These are phyloP conservation scores for Pistacia integerrima DNA, from an alignment of 345 rosid genomes.

Conservation along the genomic window DNA sequence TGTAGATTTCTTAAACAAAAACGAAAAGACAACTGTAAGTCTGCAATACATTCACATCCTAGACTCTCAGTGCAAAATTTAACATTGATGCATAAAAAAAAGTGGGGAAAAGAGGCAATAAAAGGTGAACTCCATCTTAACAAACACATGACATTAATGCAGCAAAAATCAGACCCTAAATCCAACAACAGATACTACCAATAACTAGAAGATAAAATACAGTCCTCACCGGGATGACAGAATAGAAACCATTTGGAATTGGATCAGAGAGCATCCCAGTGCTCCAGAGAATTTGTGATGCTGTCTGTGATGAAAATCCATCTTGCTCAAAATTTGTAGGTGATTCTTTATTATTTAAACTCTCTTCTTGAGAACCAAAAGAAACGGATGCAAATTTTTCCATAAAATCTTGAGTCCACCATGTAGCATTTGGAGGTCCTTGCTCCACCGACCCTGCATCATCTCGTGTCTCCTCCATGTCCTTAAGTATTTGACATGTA, in stretches of 20 bases:
- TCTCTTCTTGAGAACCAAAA: conserved; percentile 71
- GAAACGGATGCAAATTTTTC: conserved; percentile 75
- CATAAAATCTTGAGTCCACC: conserved; percentile 92
- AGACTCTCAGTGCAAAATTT: background rate
- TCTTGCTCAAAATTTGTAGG: conserved; percentile 66
- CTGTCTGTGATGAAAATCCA: conserved; percentile 61
- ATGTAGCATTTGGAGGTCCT: conserved; percentile 65
- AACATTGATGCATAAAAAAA: background rate
- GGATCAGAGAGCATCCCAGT: conserved; percentile 80
- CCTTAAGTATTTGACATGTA: conserved; percentile 51
- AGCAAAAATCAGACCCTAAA: background rate
- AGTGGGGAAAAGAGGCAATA: background rate
- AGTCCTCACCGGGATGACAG: conserved; percentile 65
- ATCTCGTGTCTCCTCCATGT: conserved; percentile 84
- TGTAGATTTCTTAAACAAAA: background rate
- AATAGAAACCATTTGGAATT: conserved; percentile 93
- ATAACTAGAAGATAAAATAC: conserved; percentile 4
- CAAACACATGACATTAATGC: background rate
- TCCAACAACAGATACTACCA: background rate
- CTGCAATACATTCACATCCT: background rate
- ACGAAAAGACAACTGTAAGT: background rate
- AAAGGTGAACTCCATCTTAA: background rate
- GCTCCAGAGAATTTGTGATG: conserved; percentile 90
- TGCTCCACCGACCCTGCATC: conserved; percentile 68
- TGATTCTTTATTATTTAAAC: conserved; percentile 54